Base-by-base conservation (phyloP, 2,329 filamentous ascomycete genomes). In the Trichoderma sp. region DNA sequence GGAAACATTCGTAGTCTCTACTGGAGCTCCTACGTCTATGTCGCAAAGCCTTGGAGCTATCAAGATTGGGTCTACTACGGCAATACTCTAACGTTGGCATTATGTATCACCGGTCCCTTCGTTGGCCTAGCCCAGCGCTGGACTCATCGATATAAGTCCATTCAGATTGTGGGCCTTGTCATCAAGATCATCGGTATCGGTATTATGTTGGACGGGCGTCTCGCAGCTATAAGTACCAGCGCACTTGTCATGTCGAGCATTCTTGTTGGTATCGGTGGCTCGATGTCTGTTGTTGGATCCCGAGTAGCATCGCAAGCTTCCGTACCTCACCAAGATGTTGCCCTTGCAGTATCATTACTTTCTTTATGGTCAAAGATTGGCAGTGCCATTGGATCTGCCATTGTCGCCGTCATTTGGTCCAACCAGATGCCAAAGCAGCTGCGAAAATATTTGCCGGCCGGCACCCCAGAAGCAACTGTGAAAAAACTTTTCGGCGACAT, bases 1-100 rank as follows among this genome's bases (percentile, higher is more conserved):
- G 79, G 78, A 28, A 73, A 77, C 2, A 79, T 81, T 13, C 77
- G 80, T 15, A 77, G 79, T 32, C 39, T 65, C 26, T 78, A 80
- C 74, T 79, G 77, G 74, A 76, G 73, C 9, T 78, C 77, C 2
- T 82, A 81, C 73, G 75, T 81, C 6, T 78, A 77, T 64, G 75
- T 82, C 57, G 78, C 78, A 55, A 82, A 81, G 36, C 73, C 74
- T 20, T 75, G 72, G 74, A 78, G 78, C 20, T 79, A 78, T 30
- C 81, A 82, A 72, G 67, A 78, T 64, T 82, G 80, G 81, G 81
- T 79, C 12, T 77, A 82, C 50, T 82, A 82, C 67, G 72, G 78
- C 9, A 79, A 78, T 32, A 78, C 78, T 57, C 76, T 79, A 0
- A 82, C 80, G 3, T 75, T 82, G 63, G 78, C 77, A 1, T 79